These are phyloP conservation scores for Aschersonia sp. DNA, from an alignment of 2,329 filamentous ascomycete genomes.

Conservation along the genomic window DNA sequence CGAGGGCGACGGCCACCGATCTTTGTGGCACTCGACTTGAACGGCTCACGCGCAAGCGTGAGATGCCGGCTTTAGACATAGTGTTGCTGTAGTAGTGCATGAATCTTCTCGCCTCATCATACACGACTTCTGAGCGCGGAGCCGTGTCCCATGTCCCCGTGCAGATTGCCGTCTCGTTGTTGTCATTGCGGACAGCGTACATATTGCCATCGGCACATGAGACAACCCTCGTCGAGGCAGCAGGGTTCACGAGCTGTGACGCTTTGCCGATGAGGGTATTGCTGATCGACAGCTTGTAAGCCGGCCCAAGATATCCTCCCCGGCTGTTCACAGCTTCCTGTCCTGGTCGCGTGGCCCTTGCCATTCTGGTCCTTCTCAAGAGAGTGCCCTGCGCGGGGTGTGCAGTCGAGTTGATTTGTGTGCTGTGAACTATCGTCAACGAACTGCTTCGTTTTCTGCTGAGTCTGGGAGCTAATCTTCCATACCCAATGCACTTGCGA, in stretches of 20 bases:
- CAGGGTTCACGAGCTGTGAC: constrained; percentile 8
- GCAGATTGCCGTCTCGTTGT: constrained; percentile 4
- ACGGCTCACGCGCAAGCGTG: constrained; percentile 12
- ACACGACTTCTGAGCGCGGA: constrained; percentile 9
- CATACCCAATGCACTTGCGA: constrained; percentile 11
- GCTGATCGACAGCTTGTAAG: constrained; percentile 6
- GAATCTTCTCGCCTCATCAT: constrained; percentile 10
- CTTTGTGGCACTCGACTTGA: constrained; percentile 6
- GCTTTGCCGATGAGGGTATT: constrained; percentile 8
- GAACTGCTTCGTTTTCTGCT: not conserved
- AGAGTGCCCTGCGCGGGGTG: no score
- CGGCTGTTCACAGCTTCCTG: not conserved
- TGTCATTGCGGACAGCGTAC: constrained; percentile 11
- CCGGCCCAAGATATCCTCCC: not conserved
- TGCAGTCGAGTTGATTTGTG: no score
- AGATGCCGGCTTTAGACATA: constrained; percentile 16
- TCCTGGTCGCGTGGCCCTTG: no score
- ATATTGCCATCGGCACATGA: constrained; percentile 19
- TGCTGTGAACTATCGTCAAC: no score
- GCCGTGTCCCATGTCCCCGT: constrained; percentile 3
- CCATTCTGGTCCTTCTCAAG: no score
- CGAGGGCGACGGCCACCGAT: constrained; percentile 8
- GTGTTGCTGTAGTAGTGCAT: constrained; percentile 20
- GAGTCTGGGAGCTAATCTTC: not conserved
- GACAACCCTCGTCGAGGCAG: constrained; percentile 9